Evolutionary conservation across 768 basidiomycete species (phyloP), one percentile per base, ranked within the genome.

Genomic region (Suillus cothurnatus): DNA sequence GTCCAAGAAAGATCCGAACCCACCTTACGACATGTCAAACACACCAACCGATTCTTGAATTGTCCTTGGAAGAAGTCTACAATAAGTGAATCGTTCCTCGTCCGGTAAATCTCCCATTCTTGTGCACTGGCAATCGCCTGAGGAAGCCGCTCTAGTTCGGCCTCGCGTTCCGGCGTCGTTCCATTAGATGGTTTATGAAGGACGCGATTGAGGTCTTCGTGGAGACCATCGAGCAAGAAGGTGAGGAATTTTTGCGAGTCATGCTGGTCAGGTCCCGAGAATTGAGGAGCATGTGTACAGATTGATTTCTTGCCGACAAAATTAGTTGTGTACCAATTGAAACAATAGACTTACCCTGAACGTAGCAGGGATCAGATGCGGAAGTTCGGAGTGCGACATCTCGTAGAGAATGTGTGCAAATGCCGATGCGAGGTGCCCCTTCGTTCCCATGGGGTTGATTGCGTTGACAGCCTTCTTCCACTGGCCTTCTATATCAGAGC

Each of bases 11-110:
- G 8, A 34, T 23, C 63, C 52, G 23, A 43, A 77, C 79, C 66
- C 67, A 95, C 96, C 77, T 93, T 93, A 67, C 88, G 83, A 74
- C 97, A 99, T 5, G 92, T 97, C 73, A 95, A 73, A 76, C 97
- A 99, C 71, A 93, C 86, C 78, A 99, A 77, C 62, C 89, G 84
- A 78, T 91, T 98, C 68, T 94, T 83, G 76, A 97, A 98, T 76
- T 99, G 97, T 14, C 97, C 97, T 78, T 99, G 97, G 82, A 99
- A 98, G 73, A 91, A 93, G 77, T 98, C 96, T 34, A 99, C 97
- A 61, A 99, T 90, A 62, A 99, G 78, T 71, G 92, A 94, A 74
- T 99, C 94, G 73, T 98, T 95, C 63, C 93, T 85, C 80, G 87
- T 87, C 74, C 87, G 87, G 83, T 97, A 99, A 45, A 90, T 85